phyloP scores from a whole-genome alignment of 768 basidiomycete genomes.

The Mycena crocata region DNA sequence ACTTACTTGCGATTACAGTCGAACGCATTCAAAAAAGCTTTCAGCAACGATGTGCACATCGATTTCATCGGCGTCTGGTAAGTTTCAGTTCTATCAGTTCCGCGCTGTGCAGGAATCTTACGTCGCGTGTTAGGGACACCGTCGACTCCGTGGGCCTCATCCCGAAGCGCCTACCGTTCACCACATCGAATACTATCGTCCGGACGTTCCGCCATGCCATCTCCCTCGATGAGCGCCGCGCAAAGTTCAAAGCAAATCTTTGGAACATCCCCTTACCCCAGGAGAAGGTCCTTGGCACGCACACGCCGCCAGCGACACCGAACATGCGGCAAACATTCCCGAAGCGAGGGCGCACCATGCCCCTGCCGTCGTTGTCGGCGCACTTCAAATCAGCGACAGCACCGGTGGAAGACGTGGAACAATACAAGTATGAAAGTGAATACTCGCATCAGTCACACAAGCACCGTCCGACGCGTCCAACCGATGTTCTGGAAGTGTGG shows the following conservation, averaged over 20 bases:
- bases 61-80: slow-evolving; percentile 72
- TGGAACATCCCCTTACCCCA: slow-evolving; percentile 44
- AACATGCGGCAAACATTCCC: background rate
- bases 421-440: slow-evolving; percentile 12
- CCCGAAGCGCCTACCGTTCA: slow-evolving; percentile 67
- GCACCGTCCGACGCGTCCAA: slow-evolving; percentile 23
- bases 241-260: slow-evolving; percentile 68
- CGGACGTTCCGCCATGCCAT: slow-evolving; percentile 73
- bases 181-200: slow-evolving; percentile 65
- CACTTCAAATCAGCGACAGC: slow-evolving; percentile 1
- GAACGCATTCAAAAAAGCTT: slow-evolving; percentile 66
- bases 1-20: slow-evolving; percentile 43
- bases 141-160: slow-evolving; percentile 72
- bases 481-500: slow-evolving; percentile 74
- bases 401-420: slow-evolving; percentile 16
- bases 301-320: background rate
- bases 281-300: slow-evolving; percentile 23
- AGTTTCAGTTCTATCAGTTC: slow-evolving; percentile 18
- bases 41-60: slow-evolving; percentile 63
- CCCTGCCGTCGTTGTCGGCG: background rate
- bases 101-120: background rate
- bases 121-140: slow-evolving; percentile 63
- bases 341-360: background rate
- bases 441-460: slow-evolving; percentile 32
- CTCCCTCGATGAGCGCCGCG: slow-evolving; percentile 70